Percentiles rank a stretch among this genome's conserved stretches.
These are phyloP conservation scores for Paraurostyla sp. DNA, from an alignment of 73 alveolate species.

Conservation along the genomic window DNA sequence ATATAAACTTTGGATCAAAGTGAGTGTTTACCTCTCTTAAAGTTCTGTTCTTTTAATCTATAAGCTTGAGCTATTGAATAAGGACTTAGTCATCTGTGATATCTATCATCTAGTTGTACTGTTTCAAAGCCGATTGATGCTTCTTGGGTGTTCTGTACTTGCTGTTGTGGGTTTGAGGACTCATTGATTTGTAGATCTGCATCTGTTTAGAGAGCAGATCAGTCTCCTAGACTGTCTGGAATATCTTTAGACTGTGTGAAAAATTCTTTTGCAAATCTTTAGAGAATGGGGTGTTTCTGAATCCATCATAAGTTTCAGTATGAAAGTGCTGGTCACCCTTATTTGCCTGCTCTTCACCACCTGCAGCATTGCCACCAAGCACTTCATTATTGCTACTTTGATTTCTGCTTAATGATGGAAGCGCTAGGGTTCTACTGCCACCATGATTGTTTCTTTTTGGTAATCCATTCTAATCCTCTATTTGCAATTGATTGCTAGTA, in stretches of 20 bases:
- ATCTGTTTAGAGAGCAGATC: not conserved
- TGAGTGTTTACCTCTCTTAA: conserved; percentile 38
- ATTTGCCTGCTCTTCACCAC: too few relatives aligned
- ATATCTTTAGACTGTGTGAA: conserved; percentile 33
- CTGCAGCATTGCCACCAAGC: too few relatives aligned
- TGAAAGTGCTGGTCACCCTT: too few relatives aligned
- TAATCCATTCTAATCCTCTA: too few relatives aligned
- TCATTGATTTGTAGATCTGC: not conserved
- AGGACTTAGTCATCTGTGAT: conserved; percentile 27
- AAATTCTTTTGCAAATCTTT: conserved; percentile 22
- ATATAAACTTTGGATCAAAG: conserved; percentile 12
- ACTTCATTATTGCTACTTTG: not conserved
- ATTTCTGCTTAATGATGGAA: not conserved
- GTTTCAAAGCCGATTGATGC: not conserved
- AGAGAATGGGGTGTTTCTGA: not conserved
- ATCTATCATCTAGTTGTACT: not conserved
- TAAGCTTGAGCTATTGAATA: not conserved
- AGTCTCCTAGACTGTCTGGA: conserved; percentile 24
- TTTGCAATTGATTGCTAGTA: too few relatives aligned
- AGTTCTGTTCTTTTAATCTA: conserved; percentile 30
- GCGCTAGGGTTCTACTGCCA: too few relatives aligned
- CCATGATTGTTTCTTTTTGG: too few relatives aligned
- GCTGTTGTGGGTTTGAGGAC: not conserved
- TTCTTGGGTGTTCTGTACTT: not conserved
- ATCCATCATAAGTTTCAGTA: not conserved